Conservation (phyloP, 2,329 filamentous ascomycete species). For the Aspergillus sojae region DNA sequence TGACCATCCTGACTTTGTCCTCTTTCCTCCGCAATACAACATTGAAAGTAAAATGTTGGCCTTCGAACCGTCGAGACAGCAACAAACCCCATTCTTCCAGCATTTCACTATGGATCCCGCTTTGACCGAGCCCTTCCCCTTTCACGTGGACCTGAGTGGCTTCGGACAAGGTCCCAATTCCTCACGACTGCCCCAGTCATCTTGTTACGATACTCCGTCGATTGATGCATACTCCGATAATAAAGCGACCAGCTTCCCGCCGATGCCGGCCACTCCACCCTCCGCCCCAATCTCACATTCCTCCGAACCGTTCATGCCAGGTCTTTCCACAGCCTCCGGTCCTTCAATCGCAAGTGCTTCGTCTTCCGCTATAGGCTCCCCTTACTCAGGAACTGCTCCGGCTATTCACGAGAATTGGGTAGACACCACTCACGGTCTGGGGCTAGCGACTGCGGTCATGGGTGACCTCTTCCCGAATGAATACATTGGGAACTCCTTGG, state of each 20-base stretch:
- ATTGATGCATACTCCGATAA: conserved; percentile 29
- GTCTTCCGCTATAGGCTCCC: conserved; percentile 69
- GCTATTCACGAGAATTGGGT: conserved; percentile 64
- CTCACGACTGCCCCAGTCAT: conserved; percentile 25
- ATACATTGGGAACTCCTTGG: conserved; percentile 49
- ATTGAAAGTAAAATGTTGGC: conserved; percentile 33
- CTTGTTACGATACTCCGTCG: conserved; percentile 32
- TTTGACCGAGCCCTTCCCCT: conserved; percentile 34
- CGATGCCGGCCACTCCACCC: conserved; percentile 38
- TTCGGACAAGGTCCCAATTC: conserved; percentile 27
- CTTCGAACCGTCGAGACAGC: conserved; percentile 35
- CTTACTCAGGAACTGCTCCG: conserved; percentile 63
- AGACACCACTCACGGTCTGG: conserved; percentile 55
- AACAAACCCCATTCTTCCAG: conserved; percentile 33
- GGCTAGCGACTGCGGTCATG: conserved; percentile 66
- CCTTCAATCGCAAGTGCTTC: conserved; percentile 60
- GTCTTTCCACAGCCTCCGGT: conserved; percentile 63
- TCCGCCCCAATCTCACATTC: conserved; percentile 32
- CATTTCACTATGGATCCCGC: conserved; percentile 36
- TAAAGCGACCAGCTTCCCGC: conserved; percentile 30
- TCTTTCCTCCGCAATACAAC: conserved; percentile 19
- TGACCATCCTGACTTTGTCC: conserved; percentile 24
- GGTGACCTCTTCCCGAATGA: conserved; percentile 61
- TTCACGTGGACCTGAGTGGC: conserved; percentile 29
- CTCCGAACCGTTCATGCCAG: conserved; percentile 54